Evolutionary conservation across 148 eudicot species (phyloP).

Genomic region (Fagopyrum tataricum): DNA sequence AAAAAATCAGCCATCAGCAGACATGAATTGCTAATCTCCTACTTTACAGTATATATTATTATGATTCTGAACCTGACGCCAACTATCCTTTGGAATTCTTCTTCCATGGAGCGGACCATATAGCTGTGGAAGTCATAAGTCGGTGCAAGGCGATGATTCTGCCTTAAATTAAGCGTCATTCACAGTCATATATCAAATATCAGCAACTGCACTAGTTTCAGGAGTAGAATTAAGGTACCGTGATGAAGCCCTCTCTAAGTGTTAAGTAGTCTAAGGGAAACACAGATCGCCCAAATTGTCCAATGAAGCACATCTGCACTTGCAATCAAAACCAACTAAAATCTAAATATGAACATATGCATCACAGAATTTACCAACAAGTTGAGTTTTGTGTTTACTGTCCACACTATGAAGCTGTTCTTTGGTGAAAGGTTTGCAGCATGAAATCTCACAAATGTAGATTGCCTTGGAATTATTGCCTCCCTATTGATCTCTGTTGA

Average conservation of each 20-base stretch:
- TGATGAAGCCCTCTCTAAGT: conserved; percentile 92
- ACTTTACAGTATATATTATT: not conserved
- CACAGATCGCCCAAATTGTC: conserved; percentile 89
- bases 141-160: conserved; percentile 86
- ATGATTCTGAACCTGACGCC: conserved; percentile 76
- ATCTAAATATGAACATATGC: too few relatives aligned
- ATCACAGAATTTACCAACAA: not conserved
- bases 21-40: not conserved
- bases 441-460: conserved; percentile 59
- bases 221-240: conserved; percentile 31
- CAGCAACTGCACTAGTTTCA: not conserved
- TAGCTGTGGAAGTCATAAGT: conserved; percentile 97
- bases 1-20: not conserved
- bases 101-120: conserved; percentile 97
- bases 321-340: not conserved
- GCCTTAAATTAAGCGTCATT: conserved; percentile 31
- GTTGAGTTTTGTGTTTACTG: conserved; percentile 43
- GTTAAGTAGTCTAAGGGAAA: conserved; percentile 91
- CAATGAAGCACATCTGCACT: conserved; percentile 79
- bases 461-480: conserved; percentile 67
- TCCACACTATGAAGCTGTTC: conserved; percentile 60
- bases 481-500: conserved; percentile 71
- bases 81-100: conserved; percentile 94
- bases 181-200: not conserved
- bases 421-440: conserved; percentile 49